phyloP scores from a whole-genome alignment of 345 rosid species.

The Arabis hirsuta region DNA sequence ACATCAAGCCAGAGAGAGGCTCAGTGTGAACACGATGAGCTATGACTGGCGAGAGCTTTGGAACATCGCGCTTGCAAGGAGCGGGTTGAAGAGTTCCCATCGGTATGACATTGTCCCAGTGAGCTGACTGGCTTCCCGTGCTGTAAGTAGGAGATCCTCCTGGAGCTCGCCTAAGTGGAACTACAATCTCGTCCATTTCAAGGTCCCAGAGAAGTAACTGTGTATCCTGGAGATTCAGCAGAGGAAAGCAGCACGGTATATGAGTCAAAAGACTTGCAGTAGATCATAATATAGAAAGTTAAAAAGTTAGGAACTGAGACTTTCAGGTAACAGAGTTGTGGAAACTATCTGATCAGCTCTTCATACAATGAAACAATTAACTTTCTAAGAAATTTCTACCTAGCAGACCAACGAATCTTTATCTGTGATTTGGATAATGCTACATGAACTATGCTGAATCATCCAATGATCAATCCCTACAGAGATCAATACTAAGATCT shows the following conservation, averaged over 20 bases:
- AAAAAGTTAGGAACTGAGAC: background rate
- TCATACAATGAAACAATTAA: background rate
- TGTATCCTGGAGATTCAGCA: conserved; percentile 67
- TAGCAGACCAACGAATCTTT: background rate
- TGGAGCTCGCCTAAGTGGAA: conserved; percentile 84
- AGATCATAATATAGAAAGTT: conserved; percentile 18
- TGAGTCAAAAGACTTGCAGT: conserved; percentile 13
- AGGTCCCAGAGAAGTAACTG: conserved; percentile 97
- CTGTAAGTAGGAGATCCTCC: conserved; percentile 98
- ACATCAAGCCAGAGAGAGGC: conserved; percentile 89
- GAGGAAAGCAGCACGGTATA: conserved; percentile 4
- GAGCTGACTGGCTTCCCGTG: conserved; percentile 96
- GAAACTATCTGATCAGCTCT: background rate
- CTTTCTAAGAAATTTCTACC: background rate
- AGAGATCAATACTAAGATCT: conserved; percentile 1
- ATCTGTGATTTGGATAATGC: background rate
- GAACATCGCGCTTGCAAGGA: conserved; percentile 90
- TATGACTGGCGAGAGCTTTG: conserved; percentile 86
- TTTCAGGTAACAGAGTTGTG: conserved; percentile 5
- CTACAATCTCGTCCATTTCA: conserved; percentile 97
- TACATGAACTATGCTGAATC: conserved; percentile 3
- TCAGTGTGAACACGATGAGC: conserved; percentile 92
- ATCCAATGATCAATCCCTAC: background rate
- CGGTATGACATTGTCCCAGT: conserved; percentile 87
- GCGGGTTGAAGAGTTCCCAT: conserved; percentile 91